phyloP scores from a whole-genome alignment of 2,329 filamentous ascomycete genomes.

The Trichoderma harzianum region DNA sequence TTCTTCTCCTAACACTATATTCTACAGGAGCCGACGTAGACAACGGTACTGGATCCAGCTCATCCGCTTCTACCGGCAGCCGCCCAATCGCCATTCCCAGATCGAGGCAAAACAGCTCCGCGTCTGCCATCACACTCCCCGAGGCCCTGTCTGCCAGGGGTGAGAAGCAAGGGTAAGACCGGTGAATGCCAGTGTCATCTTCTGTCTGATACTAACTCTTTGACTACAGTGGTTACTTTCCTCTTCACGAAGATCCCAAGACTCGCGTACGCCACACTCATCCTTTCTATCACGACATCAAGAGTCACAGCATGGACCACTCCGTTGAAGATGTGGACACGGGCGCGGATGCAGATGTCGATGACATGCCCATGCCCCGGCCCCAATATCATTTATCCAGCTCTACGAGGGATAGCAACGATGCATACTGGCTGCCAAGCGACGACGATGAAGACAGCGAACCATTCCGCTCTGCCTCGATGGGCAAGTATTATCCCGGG shows the following conservation, averaged over 20 bases:
- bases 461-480: constrained; percentile 38
- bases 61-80: constrained; percentile 28
- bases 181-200: background rate
- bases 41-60: constrained; percentile 7
- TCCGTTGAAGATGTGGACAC: background rate
- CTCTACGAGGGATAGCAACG: background rate
- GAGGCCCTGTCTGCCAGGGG: constrained; percentile 56
- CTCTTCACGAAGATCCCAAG: constrained; percentile 54
- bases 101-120: constrained; percentile 38
- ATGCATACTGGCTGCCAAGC: background rate
- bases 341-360: background rate
- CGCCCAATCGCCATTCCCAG: constrained; percentile 53
- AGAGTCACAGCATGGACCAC: background rate
- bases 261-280: constrained; percentile 47
- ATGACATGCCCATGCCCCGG: background rate
- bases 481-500: constrained; percentile 62
- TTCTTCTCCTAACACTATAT: constrained; percentile 5
- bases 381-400: background rate
- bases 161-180: constrained; percentile 54
- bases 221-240: constrained; percentile 54
- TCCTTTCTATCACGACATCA: constrained; percentile 42
- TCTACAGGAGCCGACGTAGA: background rate
- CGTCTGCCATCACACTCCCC: constrained; percentile 42
- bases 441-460: constrained; percentile 1
- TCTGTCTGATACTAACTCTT: background rate